Evolutionary conservation across 2,329 filamentous ascomycete species (phyloP), one percentile per base, ranked within the genome.

Genomic region (Curvularia spicifera): DNA sequence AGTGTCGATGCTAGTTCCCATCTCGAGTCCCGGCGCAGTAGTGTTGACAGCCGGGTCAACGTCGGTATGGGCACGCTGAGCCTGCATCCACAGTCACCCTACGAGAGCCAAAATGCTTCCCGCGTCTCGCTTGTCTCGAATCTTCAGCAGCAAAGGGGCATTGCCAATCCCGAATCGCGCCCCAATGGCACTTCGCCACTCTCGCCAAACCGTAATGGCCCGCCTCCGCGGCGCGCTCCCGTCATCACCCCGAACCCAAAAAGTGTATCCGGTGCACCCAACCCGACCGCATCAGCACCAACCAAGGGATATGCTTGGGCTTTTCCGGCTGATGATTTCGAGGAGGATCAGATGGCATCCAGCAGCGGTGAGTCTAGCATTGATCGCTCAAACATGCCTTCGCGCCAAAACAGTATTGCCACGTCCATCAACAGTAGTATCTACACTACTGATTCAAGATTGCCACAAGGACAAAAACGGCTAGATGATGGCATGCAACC

Each of bases 251-350:
- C 90, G 0, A 80, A 81, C 29, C 65, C 89, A 81, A 62, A 89
- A 82, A 64, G 87, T 80, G 52, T 85, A 82, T 77, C 86, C 80
- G 70, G 91, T 83, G 79, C 89, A 85, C 70, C 88, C 81, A 79
- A 83, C 71, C 81, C 82, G 6, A 83, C 79, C 66, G 91, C 91
- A 39, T 88, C 89, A 29, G 89, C 91, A 73, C 90, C 91, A 5
- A 93, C 89, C 10, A 92, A 92, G 75, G 91, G 91, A 72, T 90
- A 90, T 73, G 89, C 91, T 4, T 94, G 91, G 90, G 91, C 91
- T 65, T 93, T 93, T 67, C 90, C 91, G 0, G 54, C 54, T 1
- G 90, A 91, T 70, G 87, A 89, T 53, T 85, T 88, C 51, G 86
- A 89, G 57, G 82, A 81, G 42, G 80, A 82, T 39, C 73, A 79